These are phyloP conservation scores for Citrus reticulata DNA, from an alignment of 345 rosid species.

Conservation along the genomic window DNA sequence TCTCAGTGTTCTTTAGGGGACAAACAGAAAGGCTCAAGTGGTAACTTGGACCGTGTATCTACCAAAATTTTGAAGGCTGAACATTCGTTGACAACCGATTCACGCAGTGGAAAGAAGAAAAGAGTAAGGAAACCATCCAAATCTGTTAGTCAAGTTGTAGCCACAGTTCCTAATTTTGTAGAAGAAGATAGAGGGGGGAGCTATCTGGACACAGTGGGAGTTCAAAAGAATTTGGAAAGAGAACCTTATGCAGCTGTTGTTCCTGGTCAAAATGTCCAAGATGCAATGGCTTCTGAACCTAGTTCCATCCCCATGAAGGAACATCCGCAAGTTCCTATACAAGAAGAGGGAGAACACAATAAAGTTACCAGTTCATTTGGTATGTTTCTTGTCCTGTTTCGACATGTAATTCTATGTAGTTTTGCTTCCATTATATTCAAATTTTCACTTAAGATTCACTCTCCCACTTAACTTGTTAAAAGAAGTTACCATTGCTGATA, in stretches of 20 bases:
- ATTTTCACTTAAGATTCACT: neutral
- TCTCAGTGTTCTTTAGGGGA: conserved; percentile 16
- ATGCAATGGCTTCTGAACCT: conserved; percentile 19
- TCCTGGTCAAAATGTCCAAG: conserved; percentile 8
- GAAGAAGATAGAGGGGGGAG: conserved; percentile 16
- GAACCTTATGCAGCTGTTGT: conserved; percentile 15
- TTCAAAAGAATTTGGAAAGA: conserved; percentile 13
- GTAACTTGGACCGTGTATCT: conserved; percentile 12
- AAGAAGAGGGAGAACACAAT: conserved; percentile 18
- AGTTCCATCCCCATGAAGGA: conserved; percentile 20
- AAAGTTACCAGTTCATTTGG: conserved; percentile 18
- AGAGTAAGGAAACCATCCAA: conserved; percentile 28
- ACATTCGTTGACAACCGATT: neutral
- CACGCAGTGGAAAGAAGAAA: conserved; percentile 22
- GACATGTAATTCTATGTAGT: neutral
- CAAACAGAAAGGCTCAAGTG: conserved; percentile 11
- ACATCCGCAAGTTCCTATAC: conserved; percentile 16
- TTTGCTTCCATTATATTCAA: neutral
- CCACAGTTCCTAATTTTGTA: conserved; percentile 9
- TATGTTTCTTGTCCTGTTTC: conserved; percentile 14
- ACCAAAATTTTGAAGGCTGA: conserved; percentile 10
- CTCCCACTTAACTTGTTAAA: neutral
- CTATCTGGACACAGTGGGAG: conserved; percentile 7
- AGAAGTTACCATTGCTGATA: conserved; percentile 13
- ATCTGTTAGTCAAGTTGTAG: conserved; percentile 17